A percentile compares a stretch with the other conserved stretches of the same genome.
Conservation (phyloP, 352 stramenopile species). For the Phytopythium chamaehyphon region DNA sequence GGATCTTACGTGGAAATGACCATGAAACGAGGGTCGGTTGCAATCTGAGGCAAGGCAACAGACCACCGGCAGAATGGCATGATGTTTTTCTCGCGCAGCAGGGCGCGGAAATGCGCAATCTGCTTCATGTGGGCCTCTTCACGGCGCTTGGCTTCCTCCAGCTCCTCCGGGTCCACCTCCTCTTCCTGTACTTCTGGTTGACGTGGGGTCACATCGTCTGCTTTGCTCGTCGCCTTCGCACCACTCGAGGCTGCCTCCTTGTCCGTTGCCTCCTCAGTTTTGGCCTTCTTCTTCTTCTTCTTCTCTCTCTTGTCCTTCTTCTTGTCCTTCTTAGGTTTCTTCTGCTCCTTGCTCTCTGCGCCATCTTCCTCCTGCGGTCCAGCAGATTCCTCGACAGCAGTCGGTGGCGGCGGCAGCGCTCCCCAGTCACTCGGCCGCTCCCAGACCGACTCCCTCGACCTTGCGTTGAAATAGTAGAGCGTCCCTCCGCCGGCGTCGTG, state of each 20-base stretch:
- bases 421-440: conserved; percentile 67
- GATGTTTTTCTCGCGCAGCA: conserved; percentile 82
- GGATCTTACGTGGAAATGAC: conserved; percentile 51
- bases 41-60: conserved; percentile 69
- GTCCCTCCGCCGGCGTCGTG: conserved; percentile 68
- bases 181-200: conserved; percentile 16
- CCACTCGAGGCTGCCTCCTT: neutral
- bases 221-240: neutral
- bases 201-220: neutral
- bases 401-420: conserved; percentile 18
- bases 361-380: neutral
- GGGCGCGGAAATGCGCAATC: conserved; percentile 56
- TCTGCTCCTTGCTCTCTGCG: conserved; percentile 10
- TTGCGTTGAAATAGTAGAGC: conserved; percentile 80
- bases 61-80: conserved; percentile 85
- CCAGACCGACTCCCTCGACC: conserved; percentile 64
- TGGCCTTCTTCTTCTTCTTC: conserved; percentile 7
- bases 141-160: conserved; percentile 20
- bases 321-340: conserved; percentile 20
- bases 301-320: conserved; percentile 19
- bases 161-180: conserved; percentile 26
- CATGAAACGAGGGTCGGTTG: conserved; percentile 67
- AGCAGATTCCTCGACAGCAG: conserved; percentile 7
- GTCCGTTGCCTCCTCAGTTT: conserved; percentile 6
- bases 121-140: conserved; percentile 39